Conservation (phyloP, 495 filamentous ascomycete species). For the Hyaloscypha bicolor region DNA sequence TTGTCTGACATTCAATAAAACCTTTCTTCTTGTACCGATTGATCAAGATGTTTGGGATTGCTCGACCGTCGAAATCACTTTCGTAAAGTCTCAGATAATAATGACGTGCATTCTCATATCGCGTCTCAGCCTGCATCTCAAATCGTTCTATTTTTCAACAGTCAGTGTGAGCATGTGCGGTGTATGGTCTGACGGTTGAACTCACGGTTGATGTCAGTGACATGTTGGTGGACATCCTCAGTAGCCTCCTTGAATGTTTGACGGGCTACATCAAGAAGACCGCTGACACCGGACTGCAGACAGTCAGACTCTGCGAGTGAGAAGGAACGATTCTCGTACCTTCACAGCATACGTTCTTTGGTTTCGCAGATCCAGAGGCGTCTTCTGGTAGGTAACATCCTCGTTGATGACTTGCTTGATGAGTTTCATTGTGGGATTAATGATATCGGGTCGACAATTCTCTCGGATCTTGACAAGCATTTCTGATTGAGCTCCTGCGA, state of each 20-base stretch:
- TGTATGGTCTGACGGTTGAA: neutral
- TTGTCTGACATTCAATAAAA: slow-evolving; percentile 80
- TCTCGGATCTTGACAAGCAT: slow-evolving; percentile 67
- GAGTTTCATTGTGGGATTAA: slow-evolving; percentile 58
- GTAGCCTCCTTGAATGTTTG: slow-evolving; percentile 85
- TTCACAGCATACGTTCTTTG: slow-evolving; percentile 93
- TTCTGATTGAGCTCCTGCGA: slow-evolving; percentile 64
- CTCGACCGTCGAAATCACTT: slow-evolving; percentile 61
- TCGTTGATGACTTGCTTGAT: slow-evolving; percentile 79
- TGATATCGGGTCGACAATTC: slow-evolving; percentile 65
- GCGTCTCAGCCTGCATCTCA: slow-evolving; percentile 64
- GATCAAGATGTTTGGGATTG: slow-evolving; percentile 72
- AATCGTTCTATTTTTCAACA: slow-evolving; percentile 48
- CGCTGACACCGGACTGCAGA: slow-evolving; percentile 75
- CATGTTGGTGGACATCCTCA: slow-evolving; percentile 71
- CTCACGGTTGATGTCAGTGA: slow-evolving; percentile 63
- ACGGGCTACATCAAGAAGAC: slow-evolving; percentile 83
- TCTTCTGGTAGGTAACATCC: slow-evolving; percentile 74
- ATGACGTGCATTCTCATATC: slow-evolving; percentile 73
- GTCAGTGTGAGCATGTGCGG: neutral
- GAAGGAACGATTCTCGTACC: slow-evolving; percentile 42
- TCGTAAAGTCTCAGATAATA: slow-evolving; percentile 77
- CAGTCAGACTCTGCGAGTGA: slow-evolving; percentile 2
- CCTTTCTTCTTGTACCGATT: slow-evolving; percentile 74
- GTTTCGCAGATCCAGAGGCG: slow-evolving; percentile 84